Conservation (phyloP, 1,284 basidiomycete species). For the Cutaneotrichosporon cavernicola region DNA sequence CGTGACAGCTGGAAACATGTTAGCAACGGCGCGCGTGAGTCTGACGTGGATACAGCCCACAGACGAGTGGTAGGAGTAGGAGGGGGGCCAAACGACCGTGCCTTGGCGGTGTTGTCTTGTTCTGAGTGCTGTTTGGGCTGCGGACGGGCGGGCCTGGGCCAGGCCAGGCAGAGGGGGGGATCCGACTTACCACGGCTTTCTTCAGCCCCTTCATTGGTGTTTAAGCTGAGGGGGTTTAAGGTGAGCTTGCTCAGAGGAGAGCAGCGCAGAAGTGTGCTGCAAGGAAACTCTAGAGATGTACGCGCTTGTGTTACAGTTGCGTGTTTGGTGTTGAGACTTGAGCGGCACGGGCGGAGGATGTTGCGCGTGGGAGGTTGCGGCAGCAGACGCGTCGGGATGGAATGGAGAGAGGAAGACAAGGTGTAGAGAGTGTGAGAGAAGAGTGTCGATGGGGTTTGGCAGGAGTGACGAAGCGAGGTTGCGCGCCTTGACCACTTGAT, state of each 20-base stretch:
- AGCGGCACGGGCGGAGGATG: not conserved
- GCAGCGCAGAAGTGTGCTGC: not conserved
- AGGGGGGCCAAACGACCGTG: not conserved
- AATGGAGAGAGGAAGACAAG: not conserved
- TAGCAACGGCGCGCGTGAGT: not conserved
- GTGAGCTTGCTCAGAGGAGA: not conserved
- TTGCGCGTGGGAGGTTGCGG: not conserved
- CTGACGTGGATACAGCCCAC: not conserved
- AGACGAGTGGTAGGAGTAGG: not conserved
- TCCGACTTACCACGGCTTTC: slow-evolving; percentile 70
- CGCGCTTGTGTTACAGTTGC: not conserved
- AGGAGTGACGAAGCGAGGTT: not conserved
- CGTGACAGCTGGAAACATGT: slow-evolving; percentile 31
- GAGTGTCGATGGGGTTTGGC: not conserved
- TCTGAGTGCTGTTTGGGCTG: not conserved
- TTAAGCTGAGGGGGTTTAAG: not conserved
- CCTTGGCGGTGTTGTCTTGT: not conserved
- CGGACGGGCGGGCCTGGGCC: not conserved
- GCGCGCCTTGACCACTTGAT: slow-evolving; percentile 3
- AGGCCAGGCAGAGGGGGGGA: not conserved
- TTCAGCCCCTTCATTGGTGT: slow-evolving; percentile 80
- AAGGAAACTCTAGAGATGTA: not conserved
- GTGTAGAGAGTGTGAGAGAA: slow-evolving; percentile 2
- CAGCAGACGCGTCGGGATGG: not conserved
- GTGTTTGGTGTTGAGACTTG: not conserved